Evolutionary conservation across 306 rosid species (phyloP).

Genomic region (Malus asiatica): DNA sequence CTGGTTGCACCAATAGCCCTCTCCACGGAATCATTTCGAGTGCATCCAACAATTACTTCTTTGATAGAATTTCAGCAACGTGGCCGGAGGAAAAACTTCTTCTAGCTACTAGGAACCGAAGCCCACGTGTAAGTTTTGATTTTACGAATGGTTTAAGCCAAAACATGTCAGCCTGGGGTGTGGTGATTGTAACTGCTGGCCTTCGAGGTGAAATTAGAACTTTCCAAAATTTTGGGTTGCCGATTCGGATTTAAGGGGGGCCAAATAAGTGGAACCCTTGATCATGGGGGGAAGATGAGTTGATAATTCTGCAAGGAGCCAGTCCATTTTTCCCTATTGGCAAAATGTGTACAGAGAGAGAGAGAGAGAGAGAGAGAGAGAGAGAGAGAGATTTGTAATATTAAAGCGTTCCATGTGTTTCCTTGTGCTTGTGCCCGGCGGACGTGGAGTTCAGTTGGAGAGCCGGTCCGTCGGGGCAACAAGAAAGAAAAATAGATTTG

Average conservation of each 20-base stretch:
- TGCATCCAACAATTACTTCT: constrained; percentile 78
- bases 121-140: constrained; percentile 77
- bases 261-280: constrained; percentile 13
- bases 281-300: constrained; percentile 31
- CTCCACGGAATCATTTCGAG: constrained; percentile 75
- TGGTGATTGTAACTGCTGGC: constrained; percentile 96
- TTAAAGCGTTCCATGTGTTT: constrained; percentile 62
- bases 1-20: constrained; percentile 57
- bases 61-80: constrained; percentile 87
- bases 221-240: constrained; percentile 90
- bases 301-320: constrained; percentile 23
- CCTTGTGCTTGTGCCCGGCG: constrained; percentile 56
- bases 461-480: constrained; percentile 38
- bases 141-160: constrained; percentile 41
- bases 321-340: constrained; percentile 38
- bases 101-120: constrained; percentile 48
- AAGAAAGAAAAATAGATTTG: constrained; percentile 38
- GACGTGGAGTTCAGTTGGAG: constrained; percentile 27
- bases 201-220: constrained; percentile 86
- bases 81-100: constrained; percentile 91
- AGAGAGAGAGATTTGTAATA: constrained; percentile 58
- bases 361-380: constrained; percentile 9
- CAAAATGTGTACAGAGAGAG: constrained; percentile 77
- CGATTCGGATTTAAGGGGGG: constrained; percentile 58
- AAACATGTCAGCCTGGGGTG: constrained; percentile 80